Percentiles rank a stretch among this genome's conserved stretches.
Conservation (phyloP, 495 filamentous ascomycete species). For the Melanomma pulvis-pyrius region DNA sequence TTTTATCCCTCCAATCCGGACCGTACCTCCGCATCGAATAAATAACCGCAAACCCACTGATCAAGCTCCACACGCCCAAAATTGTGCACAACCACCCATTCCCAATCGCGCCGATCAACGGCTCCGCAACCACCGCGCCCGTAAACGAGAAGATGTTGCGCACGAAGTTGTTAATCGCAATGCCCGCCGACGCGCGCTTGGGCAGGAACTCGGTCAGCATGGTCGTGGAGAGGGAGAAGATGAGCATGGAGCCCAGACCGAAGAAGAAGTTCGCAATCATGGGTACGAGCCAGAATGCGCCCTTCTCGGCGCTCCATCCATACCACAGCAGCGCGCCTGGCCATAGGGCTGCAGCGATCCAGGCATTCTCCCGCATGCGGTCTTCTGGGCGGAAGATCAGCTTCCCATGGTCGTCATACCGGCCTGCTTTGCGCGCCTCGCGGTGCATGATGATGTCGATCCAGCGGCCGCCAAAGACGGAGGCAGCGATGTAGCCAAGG, state of each 20-base stretch:
- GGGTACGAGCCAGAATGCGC: constrained; percentile 63
- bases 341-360: constrained; percentile 75
- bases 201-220: constrained; percentile 80
- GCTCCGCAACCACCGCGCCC: constrained; percentile 72
- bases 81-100: constrained; percentile 90
- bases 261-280: constrained; percentile 87
- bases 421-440: constrained; percentile 70
- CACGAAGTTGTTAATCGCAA: constrained; percentile 83
- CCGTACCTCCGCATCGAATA: constrained; percentile 68
- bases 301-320: constrained; percentile 64
- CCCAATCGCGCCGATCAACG: constrained; percentile 78
- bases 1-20: constrained; percentile 66
- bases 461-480: constrained; percentile 79
- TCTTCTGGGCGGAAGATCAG: constrained; percentile 81
- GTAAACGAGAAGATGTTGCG: constrained; percentile 85
- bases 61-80: constrained; percentile 65
- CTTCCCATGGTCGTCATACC: constrained; percentile 70
- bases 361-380: constrained; percentile 87
- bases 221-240: constrained; percentile 59
- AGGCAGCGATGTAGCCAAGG: constrained; percentile 75
- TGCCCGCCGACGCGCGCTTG: constrained; percentile 67
- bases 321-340: constrained; percentile 70
- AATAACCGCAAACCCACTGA: constrained; percentile 55
- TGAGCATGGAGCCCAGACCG: constrained; percentile 84
- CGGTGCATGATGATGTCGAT: constrained; percentile 87